Evolutionary conservation across 108 stramenopile genomes (phyloP).

Genomic region (Licmophora abbreviata): DNA sequence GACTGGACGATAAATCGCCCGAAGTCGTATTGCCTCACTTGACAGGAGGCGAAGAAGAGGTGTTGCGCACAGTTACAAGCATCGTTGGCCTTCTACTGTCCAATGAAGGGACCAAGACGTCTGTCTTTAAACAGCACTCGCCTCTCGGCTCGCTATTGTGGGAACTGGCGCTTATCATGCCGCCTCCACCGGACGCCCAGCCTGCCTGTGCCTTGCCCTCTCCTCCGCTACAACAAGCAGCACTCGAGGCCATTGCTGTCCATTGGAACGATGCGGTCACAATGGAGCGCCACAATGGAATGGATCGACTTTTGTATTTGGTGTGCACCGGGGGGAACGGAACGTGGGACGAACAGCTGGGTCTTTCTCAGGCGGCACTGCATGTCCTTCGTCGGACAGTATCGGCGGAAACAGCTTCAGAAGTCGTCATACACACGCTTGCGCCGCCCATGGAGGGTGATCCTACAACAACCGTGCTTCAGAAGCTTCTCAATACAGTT

Average conservation of each 20-base stretch:
- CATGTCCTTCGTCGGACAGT: constrained; percentile 44
- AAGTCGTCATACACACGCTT: constrained; percentile 58
- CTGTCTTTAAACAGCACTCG: constrained; percentile 39
- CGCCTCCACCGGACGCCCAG: constrained; percentile 34
- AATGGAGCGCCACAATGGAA: constrained; percentile 28
- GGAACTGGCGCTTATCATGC: constrained; percentile 51
- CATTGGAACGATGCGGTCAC: constrained; percentile 21
- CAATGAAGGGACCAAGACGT: constrained; percentile 28
- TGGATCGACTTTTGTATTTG: constrained; percentile 63
- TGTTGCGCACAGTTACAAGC: constrained; percentile 33
- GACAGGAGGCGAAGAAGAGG: constrained; percentile 24
- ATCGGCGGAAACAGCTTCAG: constrained; percentile 30
- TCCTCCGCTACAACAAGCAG: constrained; percentile 46
- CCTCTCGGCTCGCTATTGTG: constrained; percentile 35
- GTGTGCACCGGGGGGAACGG: constrained; percentile 61
- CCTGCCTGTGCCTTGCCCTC: constrained; percentile 45
- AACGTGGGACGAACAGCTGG: constrained; percentile 22
- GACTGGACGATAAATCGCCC: background rate
- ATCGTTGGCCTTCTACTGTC: constrained; percentile 48
- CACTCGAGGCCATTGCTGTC: constrained; percentile 44
- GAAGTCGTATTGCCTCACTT: constrained; percentile 22
- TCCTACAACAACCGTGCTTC: constrained; percentile 44
- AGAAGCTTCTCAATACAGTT: constrained; percentile 59
- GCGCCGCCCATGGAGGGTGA: constrained; percentile 43
- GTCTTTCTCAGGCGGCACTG: constrained; percentile 37